These are phyloP conservation scores for barley (Hordeum vulgare) DNA, from an alignment of 176 grass and related monocot species.

Conservation along the genomic window DNA sequence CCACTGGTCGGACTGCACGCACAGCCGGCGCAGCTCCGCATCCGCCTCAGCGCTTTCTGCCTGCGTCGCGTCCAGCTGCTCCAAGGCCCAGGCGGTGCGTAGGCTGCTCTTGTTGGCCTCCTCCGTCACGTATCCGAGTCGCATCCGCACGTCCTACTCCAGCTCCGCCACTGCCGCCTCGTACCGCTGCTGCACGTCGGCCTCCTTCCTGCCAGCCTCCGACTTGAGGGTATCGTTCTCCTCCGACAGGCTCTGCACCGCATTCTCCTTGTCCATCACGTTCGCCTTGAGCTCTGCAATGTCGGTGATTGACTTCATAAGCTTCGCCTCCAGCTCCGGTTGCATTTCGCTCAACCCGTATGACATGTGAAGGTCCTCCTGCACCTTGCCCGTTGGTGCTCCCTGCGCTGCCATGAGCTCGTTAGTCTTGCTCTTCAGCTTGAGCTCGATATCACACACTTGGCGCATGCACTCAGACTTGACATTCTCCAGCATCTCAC, in stretches of 20 bases:
- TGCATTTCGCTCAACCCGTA: constrained; percentile 16
- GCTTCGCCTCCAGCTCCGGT: constrained; percentile 55
- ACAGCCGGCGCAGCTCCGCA: constrained; percentile 62
- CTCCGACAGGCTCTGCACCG: constrained; percentile 60
- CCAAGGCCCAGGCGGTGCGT: constrained; percentile 35
- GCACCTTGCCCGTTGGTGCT: constrained; percentile 21
- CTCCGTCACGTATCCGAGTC: constrained; percentile 64
- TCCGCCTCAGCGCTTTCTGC: constrained; percentile 50
- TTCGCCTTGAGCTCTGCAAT: constrained; percentile 50
- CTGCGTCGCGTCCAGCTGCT: constrained; percentile 72
- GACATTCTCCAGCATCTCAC: constrained; percentile 42
- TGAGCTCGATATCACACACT: too few relatives aligned
- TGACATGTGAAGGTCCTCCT: constrained; percentile 20
- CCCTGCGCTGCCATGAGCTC: constrained; percentile 41
- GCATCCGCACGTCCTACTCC: constrained; percentile 69
- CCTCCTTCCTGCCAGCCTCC: constrained; percentile 27
- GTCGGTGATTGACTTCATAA: constrained; percentile 53
- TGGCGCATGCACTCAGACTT: constrained; percentile 27
- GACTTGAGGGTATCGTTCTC: constrained; percentile 68
- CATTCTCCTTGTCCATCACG: constrained; percentile 89
- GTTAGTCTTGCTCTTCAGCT: too few relatives aligned
- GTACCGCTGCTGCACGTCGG: constrained; percentile 28
- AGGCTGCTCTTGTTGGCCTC: constrained; percentile 82
- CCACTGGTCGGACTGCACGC: constrained; percentile 94
- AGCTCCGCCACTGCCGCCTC: constrained; percentile 58